Conservation (phyloP, 1,284 basidiomycete genomes). For the Pascua guehoae region DNA sequence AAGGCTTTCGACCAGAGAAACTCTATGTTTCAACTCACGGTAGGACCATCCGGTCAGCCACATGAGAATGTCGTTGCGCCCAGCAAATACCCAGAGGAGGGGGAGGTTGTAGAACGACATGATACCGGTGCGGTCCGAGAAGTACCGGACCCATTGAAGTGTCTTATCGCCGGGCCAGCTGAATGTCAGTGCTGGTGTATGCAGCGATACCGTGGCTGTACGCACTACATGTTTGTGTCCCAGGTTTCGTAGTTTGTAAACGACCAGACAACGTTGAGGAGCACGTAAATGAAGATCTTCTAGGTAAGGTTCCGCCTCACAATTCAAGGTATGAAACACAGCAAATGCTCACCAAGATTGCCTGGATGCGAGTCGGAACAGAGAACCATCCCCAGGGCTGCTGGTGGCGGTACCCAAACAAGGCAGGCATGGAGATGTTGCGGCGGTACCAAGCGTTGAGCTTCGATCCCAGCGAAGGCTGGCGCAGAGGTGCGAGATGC, state of each 20-base stretch:
- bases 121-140: constrained; percentile 28
- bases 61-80: constrained; percentile 30
- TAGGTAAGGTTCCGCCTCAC: too few relatives aligned
- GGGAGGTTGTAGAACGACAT: constrained; percentile 31
- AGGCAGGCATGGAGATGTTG: constrained; percentile 20
- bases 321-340: too few relatives aligned
- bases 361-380: constrained; percentile 27
- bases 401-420: constrained; percentile 22
- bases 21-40: constrained; percentile 5
- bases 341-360: constrained; percentile 17
- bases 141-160: constrained; percentile 20
- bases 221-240: constrained; percentile 24
- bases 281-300: constrained; percentile 26
- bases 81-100: constrained; percentile 24
- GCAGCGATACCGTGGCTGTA: neutral
- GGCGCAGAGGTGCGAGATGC: neutral
- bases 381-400: constrained; percentile 21
- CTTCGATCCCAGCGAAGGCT: neutral
- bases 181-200: neutral
- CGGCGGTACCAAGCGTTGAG: constrained; percentile 17
- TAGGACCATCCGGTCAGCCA: constrained; percentile 37
- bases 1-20: too few relatives aligned
- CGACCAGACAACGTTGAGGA: constrained; percentile 35
- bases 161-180: constrained; percentile 7
- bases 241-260: constrained; percentile 57